Conservation (phyloP, 2,329 filamentous ascomycete species). For the Exophiala xenobiotica region DNA sequence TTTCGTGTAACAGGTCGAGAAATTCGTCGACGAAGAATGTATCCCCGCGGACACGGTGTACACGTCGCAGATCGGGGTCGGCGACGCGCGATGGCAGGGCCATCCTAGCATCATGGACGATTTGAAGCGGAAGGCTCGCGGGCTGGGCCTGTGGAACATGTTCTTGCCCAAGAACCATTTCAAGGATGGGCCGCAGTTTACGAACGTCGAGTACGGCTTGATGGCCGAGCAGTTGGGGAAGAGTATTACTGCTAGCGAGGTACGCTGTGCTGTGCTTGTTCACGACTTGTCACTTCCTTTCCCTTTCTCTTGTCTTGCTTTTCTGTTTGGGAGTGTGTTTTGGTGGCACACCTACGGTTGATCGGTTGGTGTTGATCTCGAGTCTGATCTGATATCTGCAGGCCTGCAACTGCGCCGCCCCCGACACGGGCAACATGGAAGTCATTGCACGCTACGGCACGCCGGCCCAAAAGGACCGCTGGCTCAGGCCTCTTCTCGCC, state of each 20-base stretch:
- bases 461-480: conserved; percentile 69
- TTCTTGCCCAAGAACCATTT: conserved; percentile 95
- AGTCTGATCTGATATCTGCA: too few relatives aligned
- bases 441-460: conserved; percentile 86
- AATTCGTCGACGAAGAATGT: conserved; percentile 96
- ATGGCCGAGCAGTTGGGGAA: conserved; percentile 98
- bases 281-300: too few relatives aligned
- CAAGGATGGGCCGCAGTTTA: conserved; percentile 80
- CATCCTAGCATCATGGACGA: conserved; percentile 84
- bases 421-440: conserved; percentile 95
- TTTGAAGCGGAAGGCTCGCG: conserved; percentile 77
- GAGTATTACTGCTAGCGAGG: conserved; percentile 78
- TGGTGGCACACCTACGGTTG: too few relatives aligned
- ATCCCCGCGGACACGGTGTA: conserved; percentile 80
- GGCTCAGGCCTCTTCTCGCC: conserved; percentile 77
- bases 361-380: too few relatives aligned
- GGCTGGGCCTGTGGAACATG: conserved; percentile 95
- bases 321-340: too few relatives aligned
- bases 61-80: conserved; percentile 72
- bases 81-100: conserved; percentile 68
- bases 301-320: too few relatives aligned
- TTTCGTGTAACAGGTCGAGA: conserved; percentile 68
- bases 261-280: too few relatives aligned
- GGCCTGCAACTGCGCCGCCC: conserved; percentile 72
- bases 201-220: conserved; percentile 92